Percentiles rank a stretch among this genome's conserved stretches.
phyloP scores from a whole-genome alignment of 805 yeast genomes.

The Saturnispora saitoi region DNA sequence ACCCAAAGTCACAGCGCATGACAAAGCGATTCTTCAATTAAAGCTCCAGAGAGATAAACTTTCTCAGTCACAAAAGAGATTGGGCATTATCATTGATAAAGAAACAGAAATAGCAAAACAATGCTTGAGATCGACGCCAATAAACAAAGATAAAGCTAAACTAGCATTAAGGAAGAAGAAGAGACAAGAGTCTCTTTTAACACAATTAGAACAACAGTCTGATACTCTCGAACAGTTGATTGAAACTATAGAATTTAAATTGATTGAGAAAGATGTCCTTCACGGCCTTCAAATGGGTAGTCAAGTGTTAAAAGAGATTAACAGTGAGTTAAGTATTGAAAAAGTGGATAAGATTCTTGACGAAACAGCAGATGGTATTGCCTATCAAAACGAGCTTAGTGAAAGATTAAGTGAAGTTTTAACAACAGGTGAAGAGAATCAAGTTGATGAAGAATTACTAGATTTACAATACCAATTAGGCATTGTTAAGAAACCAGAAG shows the following conservation, averaged over 20 bases:
- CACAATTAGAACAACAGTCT: slow-evolving; percentile 67
- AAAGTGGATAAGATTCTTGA: slow-evolving; percentile 78
- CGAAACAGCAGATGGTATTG: slow-evolving; percentile 71
- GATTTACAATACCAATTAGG: slow-evolving; percentile 39
- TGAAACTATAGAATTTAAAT: slow-evolving; percentile 76
- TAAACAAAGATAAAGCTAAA: slow-evolving; percentile 51
- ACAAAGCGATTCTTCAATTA: slow-evolving; percentile 75
- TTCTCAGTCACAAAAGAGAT: slow-evolving; percentile 57
- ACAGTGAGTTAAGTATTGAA: slow-evolving; percentile 68
- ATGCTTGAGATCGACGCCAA: slow-evolving; percentile 38
- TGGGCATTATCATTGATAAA: slow-evolving; percentile 45
- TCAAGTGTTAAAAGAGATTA: slow-evolving; percentile 61
- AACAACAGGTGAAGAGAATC: slow-evolving; percentile 43
- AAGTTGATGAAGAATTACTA: slow-evolving; percentile 57
- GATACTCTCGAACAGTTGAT: slow-evolving; percentile 73
- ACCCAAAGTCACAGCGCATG: slow-evolving; percentile 71
- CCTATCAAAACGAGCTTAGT: slow-evolving; percentile 68
- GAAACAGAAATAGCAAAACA: slow-evolving; percentile 56
- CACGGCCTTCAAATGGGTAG: slow-evolving; percentile 79
- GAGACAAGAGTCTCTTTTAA: slow-evolving; percentile 68
- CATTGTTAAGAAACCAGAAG: slow-evolving; percentile 6
- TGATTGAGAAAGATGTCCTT: slow-evolving; percentile 78
- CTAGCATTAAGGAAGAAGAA: slow-evolving; percentile 68
- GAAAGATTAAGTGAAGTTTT: slow-evolving; percentile 39
- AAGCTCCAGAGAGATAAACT: slow-evolving; percentile 84